These are phyloP conservation scores for Gynandropsis gynandra DNA, from an alignment of 345 rosid genomes.

Conservation along the genomic window DNA sequence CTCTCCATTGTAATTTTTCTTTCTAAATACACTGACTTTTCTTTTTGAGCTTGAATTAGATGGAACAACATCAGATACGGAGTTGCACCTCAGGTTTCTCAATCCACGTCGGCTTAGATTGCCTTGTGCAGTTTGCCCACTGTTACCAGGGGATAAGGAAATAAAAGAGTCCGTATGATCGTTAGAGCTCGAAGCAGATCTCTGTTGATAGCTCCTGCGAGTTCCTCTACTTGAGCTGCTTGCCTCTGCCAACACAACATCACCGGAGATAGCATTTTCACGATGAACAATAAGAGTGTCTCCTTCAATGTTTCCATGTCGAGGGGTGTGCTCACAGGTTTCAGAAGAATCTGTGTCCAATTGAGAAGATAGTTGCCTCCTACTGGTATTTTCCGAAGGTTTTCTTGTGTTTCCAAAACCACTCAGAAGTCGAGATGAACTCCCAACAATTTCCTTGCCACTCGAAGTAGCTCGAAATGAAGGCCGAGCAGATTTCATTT, in stretches of 20 bases:
- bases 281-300: slow-evolving; percentile 12
- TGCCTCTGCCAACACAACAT: slow-evolving; percentile 24
- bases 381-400: slow-evolving; percentile 17
- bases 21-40: slow-evolving; percentile 38
- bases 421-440: slow-evolving; percentile 45
- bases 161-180: slow-evolving; percentile 9
- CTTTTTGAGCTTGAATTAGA: slow-evolving; percentile 36
- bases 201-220: slow-evolving; percentile 31
- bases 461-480: slow-evolving; percentile 24
- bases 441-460: slow-evolving; percentile 65
- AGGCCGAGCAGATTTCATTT: slow-evolving; percentile 22
- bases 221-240: slow-evolving; percentile 50
- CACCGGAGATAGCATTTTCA: slow-evolving; percentile 20
- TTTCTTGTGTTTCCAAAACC: slow-evolving; percentile 34
- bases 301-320: slow-evolving; percentile 19
- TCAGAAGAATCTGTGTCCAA: slow-evolving; percentile 50
- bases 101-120: slow-evolving; percentile 34
- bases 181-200: slow-evolving; percentile 28
- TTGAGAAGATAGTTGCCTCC: slow-evolving; percentile 36
- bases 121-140: slow-evolving; percentile 29
- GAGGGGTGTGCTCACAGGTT: slow-evolving; percentile 6
- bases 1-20: slow-evolving; percentile 55
- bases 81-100: slow-evolving; percentile 45
- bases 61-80: slow-evolving; percentile 40
- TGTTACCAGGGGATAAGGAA: slow-evolving; percentile 35